A percentile compares a stretch with the other conserved stretches of the same genome.
These are phyloP conservation scores for Rosellinia necatrix DNA, from an alignment of 2,329 filamentous ascomycete species.

Conservation along the genomic window DNA sequence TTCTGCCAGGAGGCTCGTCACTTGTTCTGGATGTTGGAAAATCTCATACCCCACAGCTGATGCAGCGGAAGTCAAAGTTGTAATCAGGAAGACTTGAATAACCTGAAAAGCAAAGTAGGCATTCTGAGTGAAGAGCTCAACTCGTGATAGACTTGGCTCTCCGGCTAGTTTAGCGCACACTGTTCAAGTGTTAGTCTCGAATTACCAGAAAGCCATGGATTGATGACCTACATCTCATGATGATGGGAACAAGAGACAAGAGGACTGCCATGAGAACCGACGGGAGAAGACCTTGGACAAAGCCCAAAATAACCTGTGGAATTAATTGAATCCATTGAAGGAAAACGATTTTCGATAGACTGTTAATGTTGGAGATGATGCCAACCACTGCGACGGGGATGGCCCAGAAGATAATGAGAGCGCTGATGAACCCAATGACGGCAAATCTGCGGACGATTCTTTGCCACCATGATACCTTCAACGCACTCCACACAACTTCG, in stretches of 20 bases:
- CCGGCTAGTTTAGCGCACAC: constrained; percentile 80
- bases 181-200: constrained; percentile 39
- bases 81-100: constrained; percentile 88
- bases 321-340: constrained; percentile 73
- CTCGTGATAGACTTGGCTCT: constrained; percentile 75
- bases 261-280: constrained; percentile 78
- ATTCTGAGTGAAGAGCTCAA: constrained; percentile 89
- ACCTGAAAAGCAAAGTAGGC: constrained; percentile 91
- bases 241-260: constrained; percentile 82
- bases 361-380: constrained; percentile 81
- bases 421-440: constrained; percentile 73
- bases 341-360: constrained; percentile 68
- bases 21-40: constrained; percentile 62
- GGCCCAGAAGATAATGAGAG: constrained; percentile 85
- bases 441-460: constrained; percentile 72
- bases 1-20: constrained; percentile 68
- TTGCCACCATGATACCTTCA: constrained; percentile 87
- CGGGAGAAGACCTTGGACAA: constrained; percentile 84
- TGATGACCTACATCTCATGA: constrained; percentile 70
- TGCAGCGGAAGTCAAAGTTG: constrained; percentile 81
- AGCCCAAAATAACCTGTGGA: constrained; percentile 73
- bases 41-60: constrained; percentile 69
- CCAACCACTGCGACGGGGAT: constrained; percentile 79
- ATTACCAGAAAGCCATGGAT: background rate
- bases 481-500: constrained; percentile 86